These are phyloP conservation scores for Gonapodya sp. DNA, from an alignment of 192 early-diverging fungal genomes.

Conservation along the genomic window DNA sequence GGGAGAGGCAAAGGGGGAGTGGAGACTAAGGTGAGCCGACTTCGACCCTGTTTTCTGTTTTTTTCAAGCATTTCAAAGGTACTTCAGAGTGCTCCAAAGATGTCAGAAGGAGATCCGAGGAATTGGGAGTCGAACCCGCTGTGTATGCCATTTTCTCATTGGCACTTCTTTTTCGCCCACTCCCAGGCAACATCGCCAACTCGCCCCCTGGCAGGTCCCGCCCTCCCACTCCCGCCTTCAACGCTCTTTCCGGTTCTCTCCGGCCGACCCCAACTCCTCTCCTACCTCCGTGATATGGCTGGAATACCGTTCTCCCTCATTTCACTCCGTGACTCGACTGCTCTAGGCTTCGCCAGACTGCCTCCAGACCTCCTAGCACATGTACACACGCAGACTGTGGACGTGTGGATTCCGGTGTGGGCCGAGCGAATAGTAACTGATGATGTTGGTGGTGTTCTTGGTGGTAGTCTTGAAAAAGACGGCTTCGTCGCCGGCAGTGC, in stretches of 20 bases:
- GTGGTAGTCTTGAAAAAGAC: no score
- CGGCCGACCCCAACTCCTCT: background rate
- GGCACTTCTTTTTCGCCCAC: background rate
- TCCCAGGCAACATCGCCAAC: background rate
- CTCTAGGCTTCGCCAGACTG: background rate
- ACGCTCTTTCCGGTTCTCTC: background rate
- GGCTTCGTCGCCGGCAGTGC: background rate
- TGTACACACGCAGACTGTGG: background rate
- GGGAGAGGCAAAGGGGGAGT: background rate
- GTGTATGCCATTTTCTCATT: background rate
- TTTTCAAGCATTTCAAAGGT: background rate
- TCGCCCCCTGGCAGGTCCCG: background rate
- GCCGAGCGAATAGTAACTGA: no score
- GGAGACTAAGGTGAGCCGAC: background rate
- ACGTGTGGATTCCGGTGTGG: background rate
- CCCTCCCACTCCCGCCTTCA: background rate
- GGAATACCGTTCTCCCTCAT: background rate
- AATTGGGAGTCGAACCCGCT: background rate
- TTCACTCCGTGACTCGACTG: background rate
- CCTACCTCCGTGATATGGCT: background rate
- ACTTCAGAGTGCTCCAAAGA: no score
- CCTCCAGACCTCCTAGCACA: background rate
- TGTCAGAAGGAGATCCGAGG: background rate
- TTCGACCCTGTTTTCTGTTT: background rate
- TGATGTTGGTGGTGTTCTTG: no score